Percentiles rank a stretch among this genome's conserved stretches.
Evolutionary conservation across 345 rosid species (phyloP).

Genomic region (Pistacia integerrima): DNA sequence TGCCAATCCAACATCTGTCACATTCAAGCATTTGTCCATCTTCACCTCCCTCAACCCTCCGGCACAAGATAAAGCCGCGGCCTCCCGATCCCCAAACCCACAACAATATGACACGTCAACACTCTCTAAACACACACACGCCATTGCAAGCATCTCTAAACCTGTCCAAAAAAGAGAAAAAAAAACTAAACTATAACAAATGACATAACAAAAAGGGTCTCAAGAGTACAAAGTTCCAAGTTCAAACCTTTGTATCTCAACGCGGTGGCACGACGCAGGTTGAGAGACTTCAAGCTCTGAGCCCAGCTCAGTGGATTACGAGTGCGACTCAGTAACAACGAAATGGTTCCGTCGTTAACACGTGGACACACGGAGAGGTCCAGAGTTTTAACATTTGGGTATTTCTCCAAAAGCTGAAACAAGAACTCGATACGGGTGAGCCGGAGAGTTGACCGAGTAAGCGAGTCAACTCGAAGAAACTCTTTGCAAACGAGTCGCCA

Average conservation of each 20-base stretch:
- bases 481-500: slow-evolving; percentile 81
- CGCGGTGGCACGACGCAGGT: slow-evolving; percentile 67
- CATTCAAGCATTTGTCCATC: slow-evolving; percentile 79
- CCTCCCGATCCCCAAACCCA: slow-evolving; percentile 77
- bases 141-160: slow-evolving; percentile 53
- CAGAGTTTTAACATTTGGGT: slow-evolving; percentile 46
- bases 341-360: slow-evolving; percentile 60
- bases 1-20: slow-evolving; percentile 88
- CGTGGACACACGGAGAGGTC: slow-evolving; percentile 88
- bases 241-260: slow-evolving; percentile 54
- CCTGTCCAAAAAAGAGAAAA: slow-evolving; percentile 28
- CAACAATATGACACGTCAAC: slow-evolving; percentile 79
- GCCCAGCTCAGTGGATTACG: slow-evolving; percentile 34
- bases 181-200: background rate
- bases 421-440: slow-evolving; percentile 74
- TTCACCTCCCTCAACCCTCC: slow-evolving; percentile 62
- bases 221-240: background rate
- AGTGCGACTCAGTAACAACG: slow-evolving; percentile 33
- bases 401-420: slow-evolving; percentile 46
- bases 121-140: slow-evolving; percentile 58
- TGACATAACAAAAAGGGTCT: no score
- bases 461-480: slow-evolving; percentile 65
- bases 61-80: slow-evolving; percentile 74
- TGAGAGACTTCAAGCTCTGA: slow-evolving; percentile 44
- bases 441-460: slow-evolving; percentile 53